Conservation (phyloP, 371 early-diverging fungal species). For the Chytridium lagenaria region DNA sequence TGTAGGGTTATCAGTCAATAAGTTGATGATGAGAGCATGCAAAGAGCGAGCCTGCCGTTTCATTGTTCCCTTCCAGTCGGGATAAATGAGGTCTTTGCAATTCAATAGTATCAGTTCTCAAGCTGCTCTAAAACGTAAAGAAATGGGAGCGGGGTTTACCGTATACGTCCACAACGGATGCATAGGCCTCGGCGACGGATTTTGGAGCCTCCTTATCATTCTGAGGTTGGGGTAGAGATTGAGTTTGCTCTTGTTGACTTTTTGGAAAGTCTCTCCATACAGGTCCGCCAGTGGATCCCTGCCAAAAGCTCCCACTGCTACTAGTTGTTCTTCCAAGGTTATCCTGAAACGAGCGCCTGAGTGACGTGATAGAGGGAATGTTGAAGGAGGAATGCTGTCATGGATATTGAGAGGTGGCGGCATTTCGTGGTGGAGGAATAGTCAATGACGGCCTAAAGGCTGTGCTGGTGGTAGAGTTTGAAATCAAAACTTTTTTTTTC, state of each 20-base stretch:
- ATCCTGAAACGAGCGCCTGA: not conserved
- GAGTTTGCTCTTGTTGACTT: no score
- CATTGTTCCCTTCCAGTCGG: not conserved
- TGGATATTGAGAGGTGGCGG: not conserved
- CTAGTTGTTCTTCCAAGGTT: not conserved
- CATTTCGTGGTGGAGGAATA: not conserved
- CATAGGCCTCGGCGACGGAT: conserved; percentile 4
- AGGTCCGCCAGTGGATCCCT: no score
- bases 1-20: not conserved
- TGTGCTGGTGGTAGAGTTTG: no score
- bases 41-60: not conserved
- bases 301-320: not conserved
- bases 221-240: no score
- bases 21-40: conserved; percentile 8
- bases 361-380: not conserved
- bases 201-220: no score
- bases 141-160: not conserved
- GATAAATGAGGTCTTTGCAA: not conserved
- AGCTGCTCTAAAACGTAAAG: not conserved
- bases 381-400: conserved; percentile 2
- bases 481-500: no score
- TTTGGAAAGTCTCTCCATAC: no score
- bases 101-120: not conserved
- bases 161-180: not conserved
- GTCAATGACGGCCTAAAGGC: no score